Evolutionary conservation across 345 rosid genomes (phyloP), one percentile per base, ranked within the genome.

Genomic region (Nephelium lappaceum): DNA sequence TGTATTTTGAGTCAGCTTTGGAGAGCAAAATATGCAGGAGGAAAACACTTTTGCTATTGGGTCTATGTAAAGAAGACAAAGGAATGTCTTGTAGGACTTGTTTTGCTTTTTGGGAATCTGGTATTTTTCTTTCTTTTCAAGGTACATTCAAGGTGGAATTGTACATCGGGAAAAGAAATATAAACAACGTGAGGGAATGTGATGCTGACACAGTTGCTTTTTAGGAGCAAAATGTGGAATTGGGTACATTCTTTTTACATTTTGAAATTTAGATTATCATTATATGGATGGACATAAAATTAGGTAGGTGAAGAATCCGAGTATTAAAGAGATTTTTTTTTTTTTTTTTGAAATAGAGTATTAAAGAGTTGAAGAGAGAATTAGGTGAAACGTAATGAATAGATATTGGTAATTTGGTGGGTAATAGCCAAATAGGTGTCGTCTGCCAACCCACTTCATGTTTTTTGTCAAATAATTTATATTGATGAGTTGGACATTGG

Each of bases 81-180:
- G 36, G 45, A 53, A 21, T 73, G 23, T 23, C 38, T 60, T 41
- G 67, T 41, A 18, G 49, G 49, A 72, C 75, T 60, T 5, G 0
- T 15, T 42, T 10, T 61, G 11, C 41, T 5, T 39, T 39, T 39
- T 9, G 8, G 12, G 51, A 16, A 51, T 73, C 31, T 55, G 45
- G 25, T 25, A 71, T 42, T 53, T 71, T 19, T 8, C 75, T 72
- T 57, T 38, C 49, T 19, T 57, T 55, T 19, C 65, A 72, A 36
- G 75, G 31, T 11, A 36, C 27, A 57, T 8, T 19, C 24, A 8
- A 7, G 61, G 62, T 7, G 58, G 21, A 15, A 16, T 58, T 5
- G 63, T 58, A 9, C 9, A 3, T 5, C 11, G 16, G 41, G 25
- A 27, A 53, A 39, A 16, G 11, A 36, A 27, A 49, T 16, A 0